Evolutionary conservation across 2,329 filamentous ascomycete genomes (phyloP), one percentile per base, ranked within the genome.

Genomic region (Rosellinia necatrix): DNA sequence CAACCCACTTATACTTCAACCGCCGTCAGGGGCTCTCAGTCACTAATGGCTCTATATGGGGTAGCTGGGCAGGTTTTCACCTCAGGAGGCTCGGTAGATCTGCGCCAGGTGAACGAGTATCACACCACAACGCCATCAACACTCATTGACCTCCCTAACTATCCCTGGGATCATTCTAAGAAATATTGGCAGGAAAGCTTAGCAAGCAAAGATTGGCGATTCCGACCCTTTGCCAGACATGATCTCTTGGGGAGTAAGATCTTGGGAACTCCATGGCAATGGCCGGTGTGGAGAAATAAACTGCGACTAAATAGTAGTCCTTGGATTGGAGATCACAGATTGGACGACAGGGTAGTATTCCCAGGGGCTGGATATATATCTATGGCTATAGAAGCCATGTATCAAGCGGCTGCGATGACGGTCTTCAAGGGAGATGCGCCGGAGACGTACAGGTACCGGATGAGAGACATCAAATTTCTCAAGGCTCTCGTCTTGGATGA

Each of bases 271-370:
- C 37, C 48, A 1, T 56, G 51, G 52, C 37, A 43, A 8, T 15
- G n/a, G 3, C 56, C 56, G 3, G 10, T 27, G 7, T 61, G 47
- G 48, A 50, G 46, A 19, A 59, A 54, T 10, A 41, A 30, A 13
- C 34, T 61, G 2, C 24, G 37, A 6, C 30, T 61, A 3, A 17
- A 10, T 3, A 21, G 56, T 8, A 34, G 62, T 3, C 68, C 80
- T 17, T 78, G 78, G 53, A 71, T 77, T 5, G 65, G 71, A 17
- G 75, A 78, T 58, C 78, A 79, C 66, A 59, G 62, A 27, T 71
- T 78, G 67, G 42, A 34, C 2, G 9, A 21, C n/a, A 7, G 30
- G 3, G n/a, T 24, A 1, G 30, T 55, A 2, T 43, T 55, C 13
- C 52, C 52, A 2, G 52, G 29, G 7, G 9, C 52, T 2, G 35